Base-by-base conservation (phyloP, 176 grass and related monocot genomes). In the Cenchrus americanus region DNA sequence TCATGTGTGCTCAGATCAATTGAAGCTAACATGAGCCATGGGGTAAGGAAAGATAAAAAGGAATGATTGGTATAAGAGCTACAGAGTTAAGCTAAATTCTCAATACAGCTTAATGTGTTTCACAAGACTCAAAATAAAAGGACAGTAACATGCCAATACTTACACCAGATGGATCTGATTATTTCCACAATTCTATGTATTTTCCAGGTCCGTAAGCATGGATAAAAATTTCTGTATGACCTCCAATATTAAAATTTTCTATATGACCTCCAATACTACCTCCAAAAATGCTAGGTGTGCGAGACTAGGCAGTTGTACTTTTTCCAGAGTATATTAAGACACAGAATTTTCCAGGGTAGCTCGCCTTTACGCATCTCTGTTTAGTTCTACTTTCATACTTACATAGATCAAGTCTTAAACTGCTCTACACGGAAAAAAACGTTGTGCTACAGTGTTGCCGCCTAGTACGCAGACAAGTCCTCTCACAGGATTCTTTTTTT, bases 21-120 rank as follows among this genome's bases (percentile, higher is more conserved):
- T 61, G 60, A 66, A 75, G 73, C 60, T 67, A 83, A 79, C 5
- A 90, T 2, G 42, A 68, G 73, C 67, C 18, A 57, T 57, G 53
- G 53, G 18, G 53, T 55, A 19, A 83, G 50, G 19, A 11, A 60
- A 43, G 64, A 8, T 55, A 3, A 62, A 69, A 30, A 26, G 63
- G 22, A 83, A 68, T 59, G 30, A 14, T 79, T 83, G 84, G 21
- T 37, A 52, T 18, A 27, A 32, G 26, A 84, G n/a, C 11, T 14
- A 37, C 2, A 1, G 0, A 47, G 17, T 13, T 17, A 17, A 18
- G 22, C 65, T 61, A 9, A 46, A 63, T 10, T 19, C 6, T 44
- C 30, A 44, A 75, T 79, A 32, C 46, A 87, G 51, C 22, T 17
- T 27, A 14, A 15, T 27, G 22, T 50, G 69, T 14, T 71, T 27